Percentiles rank a stretch among this genome's conserved stretches.
Evolutionary conservation across 768 basidiomycete genomes (phyloP).

Genomic region (Leccinum olivaceopallidum): DNA sequence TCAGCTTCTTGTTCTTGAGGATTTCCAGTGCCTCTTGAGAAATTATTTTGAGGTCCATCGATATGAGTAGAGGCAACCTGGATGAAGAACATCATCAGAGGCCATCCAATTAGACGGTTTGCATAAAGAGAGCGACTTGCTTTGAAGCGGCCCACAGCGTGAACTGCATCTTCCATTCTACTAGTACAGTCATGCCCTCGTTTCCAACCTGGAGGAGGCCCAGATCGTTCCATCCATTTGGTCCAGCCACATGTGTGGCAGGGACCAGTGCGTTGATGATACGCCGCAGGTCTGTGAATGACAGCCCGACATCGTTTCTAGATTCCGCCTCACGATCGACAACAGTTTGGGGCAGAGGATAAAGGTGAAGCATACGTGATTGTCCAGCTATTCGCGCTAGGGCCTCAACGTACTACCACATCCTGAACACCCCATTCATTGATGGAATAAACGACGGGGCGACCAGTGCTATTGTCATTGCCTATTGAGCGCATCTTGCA

Average conservation of each 20-base stretch:
- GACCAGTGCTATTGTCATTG: neutral
- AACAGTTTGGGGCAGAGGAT: neutral
- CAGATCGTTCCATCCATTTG: constrained; percentile 51
- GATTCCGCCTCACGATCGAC: neutral
- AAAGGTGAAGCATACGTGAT: constrained; percentile 38
- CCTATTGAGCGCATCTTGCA: constrained; percentile 11
- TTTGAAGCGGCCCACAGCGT: constrained; percentile 15
- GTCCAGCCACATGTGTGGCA: constrained; percentile 36
- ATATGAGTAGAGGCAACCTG: constrained; percentile 17
- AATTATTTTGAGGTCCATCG: constrained; percentile 9
- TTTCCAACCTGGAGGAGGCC: constrained; percentile 60
- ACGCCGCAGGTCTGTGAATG: constrained; percentile 9
- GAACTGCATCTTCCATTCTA: constrained; percentile 13
- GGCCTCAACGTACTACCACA: constrained; percentile 27
- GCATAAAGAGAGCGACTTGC: neutral
- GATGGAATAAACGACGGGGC: constrained; percentile 46
- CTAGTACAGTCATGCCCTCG: constrained; percentile 35
- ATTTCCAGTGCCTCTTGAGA: constrained; percentile 5
- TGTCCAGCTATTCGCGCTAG: constrained; percentile 44
- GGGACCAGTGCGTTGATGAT: constrained; percentile 37
- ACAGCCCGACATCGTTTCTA: constrained; percentile 13
- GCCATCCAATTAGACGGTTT: too few species aligned
- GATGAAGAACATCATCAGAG: neutral
- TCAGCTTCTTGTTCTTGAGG: constrained; percentile 9
- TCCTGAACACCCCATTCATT: constrained; percentile 54